These are phyloP conservation scores for Myotisia sp. DNA, from an alignment of 2,329 filamentous ascomycete genomes.

Conservation along the genomic window DNA sequence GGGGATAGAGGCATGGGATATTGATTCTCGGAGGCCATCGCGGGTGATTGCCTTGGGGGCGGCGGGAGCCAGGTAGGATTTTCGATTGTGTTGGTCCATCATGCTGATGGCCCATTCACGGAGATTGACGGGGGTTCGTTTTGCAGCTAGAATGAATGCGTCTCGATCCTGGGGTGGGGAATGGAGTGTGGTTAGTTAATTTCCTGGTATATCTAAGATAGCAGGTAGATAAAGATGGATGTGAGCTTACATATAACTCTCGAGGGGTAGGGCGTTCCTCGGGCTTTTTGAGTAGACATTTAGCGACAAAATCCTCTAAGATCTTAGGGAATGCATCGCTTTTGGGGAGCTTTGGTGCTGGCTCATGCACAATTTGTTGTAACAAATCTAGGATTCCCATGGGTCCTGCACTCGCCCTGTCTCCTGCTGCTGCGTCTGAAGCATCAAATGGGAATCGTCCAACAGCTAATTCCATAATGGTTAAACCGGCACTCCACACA, in stretches of 20 bases:
- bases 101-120: slow-evolving; percentile 85
- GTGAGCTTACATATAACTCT: slow-evolving; percentile 64
- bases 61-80: slow-evolving; percentile 78
- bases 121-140: slow-evolving; percentile 87
- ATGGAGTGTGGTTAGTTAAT: slow-evolving; percentile 4
- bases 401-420: slow-evolving; percentile 53
- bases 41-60: slow-evolving; percentile 63
- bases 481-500: slow-evolving; percentile 94
- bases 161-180: slow-evolving; percentile 56
- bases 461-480: slow-evolving; percentile 93
- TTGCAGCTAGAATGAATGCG: slow-evolving; percentile 88
- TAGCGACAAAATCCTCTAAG: slow-evolving; percentile 91
- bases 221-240: neutral
- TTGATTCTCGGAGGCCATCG: slow-evolving; percentile 38
- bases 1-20: slow-evolving; percentile 17
- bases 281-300: slow-evolving; percentile 81
- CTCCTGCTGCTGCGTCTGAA: slow-evolving; percentile 61
- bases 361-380: slow-evolving; percentile 95
- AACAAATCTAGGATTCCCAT: slow-evolving; percentile 91
- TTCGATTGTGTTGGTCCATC: slow-evolving; percentile 90
- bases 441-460: slow-evolving; percentile 89
- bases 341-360: slow-evolving; percentile 83
- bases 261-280: slow-evolving; percentile 81
- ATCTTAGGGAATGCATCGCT: slow-evolving; percentile 94
- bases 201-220: neutral